phyloP scores from a whole-genome alignment of 2,329 filamentous ascomycete species.

The Diplodia seriata region DNA sequence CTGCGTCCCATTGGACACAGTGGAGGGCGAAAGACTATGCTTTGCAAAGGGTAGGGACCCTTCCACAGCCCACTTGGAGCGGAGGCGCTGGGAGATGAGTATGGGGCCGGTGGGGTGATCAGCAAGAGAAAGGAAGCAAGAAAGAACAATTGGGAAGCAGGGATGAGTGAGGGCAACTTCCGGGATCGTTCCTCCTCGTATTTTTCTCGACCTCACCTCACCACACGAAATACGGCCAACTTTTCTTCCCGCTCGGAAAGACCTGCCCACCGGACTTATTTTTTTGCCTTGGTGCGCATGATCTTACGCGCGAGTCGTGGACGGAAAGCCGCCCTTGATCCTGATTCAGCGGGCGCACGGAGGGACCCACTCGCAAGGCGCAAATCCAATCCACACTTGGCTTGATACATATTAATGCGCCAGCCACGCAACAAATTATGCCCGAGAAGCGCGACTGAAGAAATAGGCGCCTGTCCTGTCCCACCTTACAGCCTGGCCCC shows the following conservation, averaged over 20 bases:
- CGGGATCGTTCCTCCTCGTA: neutral
- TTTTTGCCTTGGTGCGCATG: neutral
- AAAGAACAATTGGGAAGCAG: neutral
- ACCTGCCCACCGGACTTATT: neutral
- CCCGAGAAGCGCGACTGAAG: neutral
- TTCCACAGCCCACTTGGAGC: neutral
- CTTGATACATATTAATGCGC: constrained; percentile 17
- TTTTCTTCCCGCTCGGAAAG: neutral
- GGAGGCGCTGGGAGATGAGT: neutral
- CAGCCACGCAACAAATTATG: constrained; percentile 17
- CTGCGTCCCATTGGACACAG: neutral
- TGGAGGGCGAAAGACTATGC: neutral
- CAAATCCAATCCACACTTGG: constrained; percentile 7
- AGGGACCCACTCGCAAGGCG: neutral
- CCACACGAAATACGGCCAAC: neutral
- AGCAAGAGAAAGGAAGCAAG: neutral
- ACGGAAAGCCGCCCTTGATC: neutral
- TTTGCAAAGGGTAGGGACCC: neutral
- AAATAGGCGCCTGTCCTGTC: constrained; percentile 1
- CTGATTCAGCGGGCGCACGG: neutral
- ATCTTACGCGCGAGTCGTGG: constrained; percentile 5
- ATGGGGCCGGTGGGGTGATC: constrained; percentile 11
- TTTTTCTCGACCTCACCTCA: neutral
- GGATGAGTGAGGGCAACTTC: neutral
- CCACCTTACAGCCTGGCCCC: neutral